phyloP scores from a whole-genome alignment of 1,284 basidiomycete genomes.

The Fomitiporia mediterranea region DNA sequence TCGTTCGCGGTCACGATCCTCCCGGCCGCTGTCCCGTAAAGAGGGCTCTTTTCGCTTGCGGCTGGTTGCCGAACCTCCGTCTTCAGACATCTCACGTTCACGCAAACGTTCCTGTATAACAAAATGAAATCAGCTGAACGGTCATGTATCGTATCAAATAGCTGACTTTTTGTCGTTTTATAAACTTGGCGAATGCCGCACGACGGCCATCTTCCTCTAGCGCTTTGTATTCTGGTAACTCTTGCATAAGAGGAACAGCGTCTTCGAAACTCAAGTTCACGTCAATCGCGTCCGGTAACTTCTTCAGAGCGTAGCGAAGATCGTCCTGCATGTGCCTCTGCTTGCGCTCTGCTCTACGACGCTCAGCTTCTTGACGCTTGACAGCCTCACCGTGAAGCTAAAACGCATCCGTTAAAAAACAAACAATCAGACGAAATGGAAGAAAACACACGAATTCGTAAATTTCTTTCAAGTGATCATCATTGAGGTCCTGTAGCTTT shows the following conservation, averaged over 20 bases:
- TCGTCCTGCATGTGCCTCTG: constrained; percentile 91
- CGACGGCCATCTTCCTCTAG: constrained; percentile 76
- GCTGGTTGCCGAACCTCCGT: constrained; percentile 72
- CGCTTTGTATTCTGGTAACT: constrained; percentile 79
- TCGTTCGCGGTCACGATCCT: constrained; percentile 38
- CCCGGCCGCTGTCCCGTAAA: constrained; percentile 37
- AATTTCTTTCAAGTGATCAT: constrained; percentile 56
- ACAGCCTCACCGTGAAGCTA: constrained; percentile 69
- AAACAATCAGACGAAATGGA: not conserved
- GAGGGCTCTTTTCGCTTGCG: constrained; percentile 69
- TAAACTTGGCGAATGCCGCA: constrained; percentile 78
- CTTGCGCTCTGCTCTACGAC: constrained; percentile 74
- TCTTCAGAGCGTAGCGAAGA: constrained; percentile 91
- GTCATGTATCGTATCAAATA: not conserved
- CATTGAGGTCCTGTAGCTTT: constrained; percentile 41
- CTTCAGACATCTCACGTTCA: constrained; percentile 68
- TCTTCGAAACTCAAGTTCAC: constrained; percentile 73
- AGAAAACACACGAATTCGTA: constrained; percentile 57
- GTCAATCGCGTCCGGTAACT: constrained; percentile 77
- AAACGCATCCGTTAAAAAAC: constrained; percentile 18
- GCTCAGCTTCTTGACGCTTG: constrained; percentile 77
- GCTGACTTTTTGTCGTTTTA: constrained; percentile 77
- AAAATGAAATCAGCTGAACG: constrained; percentile 6
- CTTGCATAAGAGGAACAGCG: constrained; percentile 67
- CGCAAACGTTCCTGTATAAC: constrained; percentile 61